Base-by-base conservation (phyloP, 2,329 filamentous ascomycete species). In the Fusarium sulawesiense region DNA sequence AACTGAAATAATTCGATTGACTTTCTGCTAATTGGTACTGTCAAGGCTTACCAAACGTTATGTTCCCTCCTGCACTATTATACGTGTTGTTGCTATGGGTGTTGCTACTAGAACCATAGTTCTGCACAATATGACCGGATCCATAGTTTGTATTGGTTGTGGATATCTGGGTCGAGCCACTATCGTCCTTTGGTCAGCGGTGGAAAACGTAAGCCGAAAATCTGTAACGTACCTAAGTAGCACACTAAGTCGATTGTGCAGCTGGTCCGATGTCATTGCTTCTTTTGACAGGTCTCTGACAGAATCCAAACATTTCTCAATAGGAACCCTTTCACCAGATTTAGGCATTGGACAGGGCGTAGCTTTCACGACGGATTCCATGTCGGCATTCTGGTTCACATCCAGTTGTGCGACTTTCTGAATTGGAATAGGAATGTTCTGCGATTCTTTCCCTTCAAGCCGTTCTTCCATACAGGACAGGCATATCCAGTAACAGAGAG, bases 371-470 rank as follows among this genome's bases (percentile, higher is more conserved):
- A 34, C 2, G 1, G 8, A 2, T 0, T 34, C 16, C 9, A 37
- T 37, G 32, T 37, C 32, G 16, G 32, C 32, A 6, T 6, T 3
- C 1, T 37, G 16, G 1, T 11, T 3, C 16, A 0, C 16, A 11
- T 37, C 32, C 0, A 37, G 0, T 6, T 18, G 32, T n/a, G n/a
- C n/a, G 9, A 16, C 32, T 4, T 6, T 0, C 0, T 6, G 32
- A 10, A 34, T 5, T 2, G 16, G 5, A 3, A 34, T 34, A n/a
- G n/a, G n/a, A n/a, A n/a, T n/a, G n/a, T n/a, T n/a, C n/a, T n/a
- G n/a, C n/a, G n/a, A n/a, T 0, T 18, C 9, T 0, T 34, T 34
- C 1, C 32, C 16, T 37, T 37, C 32, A 6, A 37, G 16, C 0
- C 32, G 32, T 1, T 37, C 32, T 18, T 37, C 32, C 32, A 48